Conservation (phyloP, 2,329 filamentous ascomycete species). For the Ambrosiella beaveri region DNA sequence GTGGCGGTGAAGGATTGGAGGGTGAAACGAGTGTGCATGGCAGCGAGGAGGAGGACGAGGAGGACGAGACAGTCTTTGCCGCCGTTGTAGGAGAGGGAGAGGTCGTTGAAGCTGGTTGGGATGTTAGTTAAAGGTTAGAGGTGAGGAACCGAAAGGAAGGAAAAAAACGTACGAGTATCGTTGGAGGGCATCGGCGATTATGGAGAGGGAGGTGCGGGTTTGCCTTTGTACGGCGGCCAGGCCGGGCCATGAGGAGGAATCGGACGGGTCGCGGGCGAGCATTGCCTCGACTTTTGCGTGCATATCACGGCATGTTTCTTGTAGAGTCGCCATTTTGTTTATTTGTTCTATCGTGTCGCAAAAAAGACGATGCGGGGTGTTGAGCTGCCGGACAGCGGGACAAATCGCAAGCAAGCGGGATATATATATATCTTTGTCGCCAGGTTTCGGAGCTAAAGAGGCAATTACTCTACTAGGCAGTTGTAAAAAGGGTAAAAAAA, state of each 20-base stretch:
- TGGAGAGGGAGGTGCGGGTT: slow-evolving; percentile 51
- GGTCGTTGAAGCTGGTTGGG: slow-evolving; percentile 9
- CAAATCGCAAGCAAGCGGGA: too few relatives aligned
- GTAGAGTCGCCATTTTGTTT: slow-evolving; percentile 14
- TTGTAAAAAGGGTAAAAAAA: too few relatives aligned
- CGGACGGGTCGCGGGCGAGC: slow-evolving; percentile 38
- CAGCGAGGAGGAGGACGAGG: slow-evolving; percentile 67
- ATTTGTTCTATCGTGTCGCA: too few relatives aligned
- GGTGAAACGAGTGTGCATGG: slow-evolving; percentile 26
- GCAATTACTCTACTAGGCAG: too few relatives aligned
- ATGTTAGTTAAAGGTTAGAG: not conserved
- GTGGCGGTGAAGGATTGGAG: slow-evolving; percentile 16
- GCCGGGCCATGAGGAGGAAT: not conserved
- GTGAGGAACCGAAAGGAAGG: slow-evolving; percentile 3
- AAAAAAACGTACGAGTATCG: slow-evolving; percentile 47
- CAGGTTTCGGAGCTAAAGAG: too few relatives aligned
- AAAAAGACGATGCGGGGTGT: too few relatives aligned
- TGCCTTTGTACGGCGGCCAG: slow-evolving; percentile 54
- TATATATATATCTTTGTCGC: too few relatives aligned
- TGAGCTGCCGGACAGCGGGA: too few relatives aligned
- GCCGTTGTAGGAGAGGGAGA: slow-evolving; percentile 63
- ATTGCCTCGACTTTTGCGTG: slow-evolving; percentile 47
- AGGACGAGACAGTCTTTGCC: slow-evolving; percentile 76
- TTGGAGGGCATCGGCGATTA: slow-evolving; percentile 58
- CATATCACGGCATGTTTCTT: slow-evolving; percentile 33